Conservation (phyloP, 108 stramenopile species). For the Cyclotella kingstonii region DNA sequence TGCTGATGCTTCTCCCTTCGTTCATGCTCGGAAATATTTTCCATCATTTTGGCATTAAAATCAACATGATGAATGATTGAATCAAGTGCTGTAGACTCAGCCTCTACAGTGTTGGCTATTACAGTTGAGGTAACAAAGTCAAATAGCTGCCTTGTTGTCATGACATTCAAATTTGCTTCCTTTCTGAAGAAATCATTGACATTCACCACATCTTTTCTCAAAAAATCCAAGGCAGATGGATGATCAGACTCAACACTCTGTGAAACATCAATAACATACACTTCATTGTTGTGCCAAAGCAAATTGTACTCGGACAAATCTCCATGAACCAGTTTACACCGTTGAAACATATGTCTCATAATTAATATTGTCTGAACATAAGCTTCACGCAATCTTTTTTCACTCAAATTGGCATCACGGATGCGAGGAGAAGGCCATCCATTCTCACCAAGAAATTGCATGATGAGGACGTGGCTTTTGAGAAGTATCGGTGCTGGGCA, state of each 20-base stretch:
- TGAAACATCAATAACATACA: conserved; percentile 96
- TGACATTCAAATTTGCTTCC: conserved; percentile 78
- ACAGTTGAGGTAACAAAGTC: conserved; percentile 74
- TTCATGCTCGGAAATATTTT: conserved; percentile 52
- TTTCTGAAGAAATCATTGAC: conserved; percentile 96
- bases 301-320: conserved; percentile 96
- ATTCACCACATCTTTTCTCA: conserved; percentile 94
- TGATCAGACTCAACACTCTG: conserved; percentile 97
- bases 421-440: conserved; percentile 97
- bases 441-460: conserved; percentile 95
- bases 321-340: conserved; percentile 92
- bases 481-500: conserved; percentile 89
- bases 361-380: conserved; percentile 86
- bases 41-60: conserved; percentile 17
- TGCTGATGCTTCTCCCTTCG: conserved; percentile 61
- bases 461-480: conserved; percentile 93
- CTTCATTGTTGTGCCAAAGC: conserved; percentile 88
- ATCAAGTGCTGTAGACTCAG: conserved; percentile 61
- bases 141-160: conserved; percentile 85
- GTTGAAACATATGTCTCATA: conserved; percentile 87
- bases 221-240: conserved; percentile 94
- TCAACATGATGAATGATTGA: conserved; percentile 63
- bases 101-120: conserved; percentile 48
- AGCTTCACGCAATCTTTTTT: conserved; percentile 72
- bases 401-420: conserved; percentile 80